A percentile compares a stretch with the other conserved stretches of the same genome.
These are phyloP conservation scores for Pseudogymnoascus sp. DNA, from an alignment of 2,329 filamentous ascomycete genomes.

Conservation along the genomic window DNA sequence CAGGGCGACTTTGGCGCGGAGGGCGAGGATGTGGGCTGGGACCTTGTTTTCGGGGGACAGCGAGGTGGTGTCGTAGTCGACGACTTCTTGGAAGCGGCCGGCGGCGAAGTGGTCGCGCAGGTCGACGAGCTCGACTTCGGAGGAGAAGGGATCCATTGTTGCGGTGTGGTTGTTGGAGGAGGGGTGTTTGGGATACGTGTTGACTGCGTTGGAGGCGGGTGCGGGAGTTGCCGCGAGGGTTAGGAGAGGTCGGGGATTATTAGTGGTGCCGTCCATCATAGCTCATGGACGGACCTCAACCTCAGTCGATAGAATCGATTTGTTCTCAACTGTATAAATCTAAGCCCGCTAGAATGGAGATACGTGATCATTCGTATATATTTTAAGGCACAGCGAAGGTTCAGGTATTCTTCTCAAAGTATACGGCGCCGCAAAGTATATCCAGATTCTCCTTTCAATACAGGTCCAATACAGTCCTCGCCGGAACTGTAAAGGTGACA, in stretches of 20 bases:
- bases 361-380: not conserved
- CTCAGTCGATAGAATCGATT: not conserved
- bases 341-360: not conserved
- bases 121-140: slow-evolving; percentile 65
- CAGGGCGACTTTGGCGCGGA: slow-evolving; percentile 76
- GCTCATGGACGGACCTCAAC: not conserved
- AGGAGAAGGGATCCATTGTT: slow-evolving; percentile 61
- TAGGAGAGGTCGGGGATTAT: not conserved
- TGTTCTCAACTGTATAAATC: not conserved
- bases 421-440: too few species aligned
- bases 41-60: slow-evolving; percentile 74
- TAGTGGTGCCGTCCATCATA: not conserved
- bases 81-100: slow-evolving; percentile 78
- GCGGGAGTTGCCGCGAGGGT: slow-evolving; percentile 4
- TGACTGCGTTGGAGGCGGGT: not conserved
- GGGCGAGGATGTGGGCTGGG: slow-evolving; percentile 68
- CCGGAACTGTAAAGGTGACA: not conserved
- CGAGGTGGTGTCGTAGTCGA: slow-evolving; percentile 75
- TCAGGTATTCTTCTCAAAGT: not conserved
- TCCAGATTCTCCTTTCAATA: not conserved
- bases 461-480: not conserved
- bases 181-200: slow-evolving; percentile 5
- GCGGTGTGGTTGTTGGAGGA: not conserved
- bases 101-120: slow-evolving; percentile 66
- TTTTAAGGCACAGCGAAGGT: not conserved